phyloP scores from a whole-genome alignment of 257 asterid species.

The Petrea volubilis region DNA sequence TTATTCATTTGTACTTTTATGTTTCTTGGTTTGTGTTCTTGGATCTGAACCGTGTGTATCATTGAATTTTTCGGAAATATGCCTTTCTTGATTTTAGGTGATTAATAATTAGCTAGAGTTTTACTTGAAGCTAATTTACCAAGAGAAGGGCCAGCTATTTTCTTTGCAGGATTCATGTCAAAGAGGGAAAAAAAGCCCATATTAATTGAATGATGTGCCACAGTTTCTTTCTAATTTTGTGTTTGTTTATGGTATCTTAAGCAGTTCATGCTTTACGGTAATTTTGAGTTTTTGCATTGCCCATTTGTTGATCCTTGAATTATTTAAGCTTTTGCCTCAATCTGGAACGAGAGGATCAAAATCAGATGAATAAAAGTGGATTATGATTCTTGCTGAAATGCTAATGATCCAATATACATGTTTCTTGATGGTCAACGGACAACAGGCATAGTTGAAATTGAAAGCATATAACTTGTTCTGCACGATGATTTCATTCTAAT shows the following conservation, averaged over 20 bases:
- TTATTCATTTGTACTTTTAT: no score
- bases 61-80: neutral
- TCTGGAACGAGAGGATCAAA: neutral
- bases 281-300: neutral
- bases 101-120: neutral
- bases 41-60: neutral
- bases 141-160: neutral
- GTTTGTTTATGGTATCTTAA: neutral
- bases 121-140: neutral
- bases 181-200: neutral
- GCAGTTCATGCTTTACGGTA: neutral
- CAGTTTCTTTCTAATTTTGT: neutral
- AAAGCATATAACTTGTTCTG: neutral
- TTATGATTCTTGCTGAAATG: constrained; percentile 9
- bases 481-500: neutral
- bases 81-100: neutral
- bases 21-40: no score
- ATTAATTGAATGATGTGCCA: neutral
- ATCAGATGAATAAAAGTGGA: neutral
- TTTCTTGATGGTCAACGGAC: neutral
- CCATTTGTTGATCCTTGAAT: neutral
- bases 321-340: neutral
- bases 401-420: neutral
- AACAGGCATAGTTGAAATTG: no score
- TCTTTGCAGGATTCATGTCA: neutral